Conservation (phyloP, 2,329 filamentous ascomycete genomes). For the Lecanoromycetidae sp. region DNA sequence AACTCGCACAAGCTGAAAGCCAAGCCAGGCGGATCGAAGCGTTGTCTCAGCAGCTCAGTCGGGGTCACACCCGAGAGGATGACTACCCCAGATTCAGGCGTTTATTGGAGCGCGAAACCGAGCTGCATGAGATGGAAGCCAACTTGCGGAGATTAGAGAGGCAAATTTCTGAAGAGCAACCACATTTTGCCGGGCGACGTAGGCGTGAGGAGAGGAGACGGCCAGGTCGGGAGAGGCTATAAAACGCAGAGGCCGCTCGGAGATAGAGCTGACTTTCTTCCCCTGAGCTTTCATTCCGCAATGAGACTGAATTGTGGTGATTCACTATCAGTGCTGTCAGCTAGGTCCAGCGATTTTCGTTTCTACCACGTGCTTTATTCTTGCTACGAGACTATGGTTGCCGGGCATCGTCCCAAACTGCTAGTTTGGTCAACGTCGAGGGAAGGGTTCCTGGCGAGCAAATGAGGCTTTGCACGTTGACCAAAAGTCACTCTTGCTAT, state of each 20-base stretch:
- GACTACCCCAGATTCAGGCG: slow-evolving; percentile 3
- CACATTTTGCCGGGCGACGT: not conserved
- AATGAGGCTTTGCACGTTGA: no score
- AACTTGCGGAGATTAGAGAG: slow-evolving; percentile 13
- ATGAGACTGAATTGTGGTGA: no score
- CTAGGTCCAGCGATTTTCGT: no score
- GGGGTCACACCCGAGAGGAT: slow-evolving; percentile 1
- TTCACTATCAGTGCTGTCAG: no score
- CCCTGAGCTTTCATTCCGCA: no score
- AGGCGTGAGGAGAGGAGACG: slow-evolving; percentile 6
- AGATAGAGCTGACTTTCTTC: no score
- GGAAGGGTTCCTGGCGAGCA: no score
- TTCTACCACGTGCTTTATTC: no score
- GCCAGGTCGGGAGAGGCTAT: slow-evolving; percentile 12
- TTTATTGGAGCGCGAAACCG: slow-evolving; percentile 9
- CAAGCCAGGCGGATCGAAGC: slow-evolving; percentile 11
- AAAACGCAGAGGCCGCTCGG: no score
- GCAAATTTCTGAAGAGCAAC: slow-evolving; percentile 12
- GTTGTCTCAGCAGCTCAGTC: slow-evolving; percentile 6
- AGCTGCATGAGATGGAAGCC: slow-evolving; percentile 14
- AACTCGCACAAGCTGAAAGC: slow-evolving; percentile 10
- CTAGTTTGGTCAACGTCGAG: no score
- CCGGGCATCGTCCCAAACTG: no score
- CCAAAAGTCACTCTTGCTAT: not conserved
- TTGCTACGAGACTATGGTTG: no score